Percentiles rank a stretch among this genome's conserved stretches.
phyloP scores from a whole-genome alignment of 2,329 filamentous ascomycete species.

The Zymoseptoria passerinii region DNA sequence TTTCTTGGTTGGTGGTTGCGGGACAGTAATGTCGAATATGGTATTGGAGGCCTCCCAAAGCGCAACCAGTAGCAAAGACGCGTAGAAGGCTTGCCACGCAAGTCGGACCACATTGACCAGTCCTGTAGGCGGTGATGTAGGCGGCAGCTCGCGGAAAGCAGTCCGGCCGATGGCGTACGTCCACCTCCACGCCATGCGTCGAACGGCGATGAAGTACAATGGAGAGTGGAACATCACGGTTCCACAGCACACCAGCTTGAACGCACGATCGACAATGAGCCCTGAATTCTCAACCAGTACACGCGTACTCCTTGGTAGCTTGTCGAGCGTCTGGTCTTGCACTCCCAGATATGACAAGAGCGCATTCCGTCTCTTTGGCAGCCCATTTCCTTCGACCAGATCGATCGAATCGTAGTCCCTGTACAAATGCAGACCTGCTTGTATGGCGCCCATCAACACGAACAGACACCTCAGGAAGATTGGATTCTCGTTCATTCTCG shows the following conservation, averaged over 20 bases:
- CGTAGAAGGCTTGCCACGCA: constrained; percentile 33
- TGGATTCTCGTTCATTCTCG: constrained; percentile 75
- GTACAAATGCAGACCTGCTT: constrained; percentile 62
- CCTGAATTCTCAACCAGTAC: constrained; percentile 3
- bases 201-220: constrained; percentile 56
- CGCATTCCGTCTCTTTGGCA: constrained; percentile 21
- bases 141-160: constrained; percentile 64
- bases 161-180: constrained; percentile 62
- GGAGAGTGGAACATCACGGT: constrained; percentile 26
- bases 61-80: constrained; percentile 59
- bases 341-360: not conserved
- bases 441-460: constrained; percentile 57
- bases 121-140: constrained; percentile 53
- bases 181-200: constrained; percentile 58
- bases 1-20: constrained; percentile 73
- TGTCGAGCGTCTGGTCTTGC: constrained; percentile 1
- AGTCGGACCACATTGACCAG: constrained; percentile 28
- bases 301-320: constrained; percentile 7
- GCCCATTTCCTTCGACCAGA: constrained; percentile 30
- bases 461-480: constrained; percentile 71
- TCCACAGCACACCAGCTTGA: constrained; percentile 14
- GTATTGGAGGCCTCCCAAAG: constrained; percentile 72
- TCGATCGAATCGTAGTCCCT: constrained; percentile 63
- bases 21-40: constrained; percentile 72
- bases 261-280: constrained; percentile 9